Evolutionary conservation across 768 basidiomycete species (phyloP).

Genomic region (Naganishia friedmannii): DNA sequence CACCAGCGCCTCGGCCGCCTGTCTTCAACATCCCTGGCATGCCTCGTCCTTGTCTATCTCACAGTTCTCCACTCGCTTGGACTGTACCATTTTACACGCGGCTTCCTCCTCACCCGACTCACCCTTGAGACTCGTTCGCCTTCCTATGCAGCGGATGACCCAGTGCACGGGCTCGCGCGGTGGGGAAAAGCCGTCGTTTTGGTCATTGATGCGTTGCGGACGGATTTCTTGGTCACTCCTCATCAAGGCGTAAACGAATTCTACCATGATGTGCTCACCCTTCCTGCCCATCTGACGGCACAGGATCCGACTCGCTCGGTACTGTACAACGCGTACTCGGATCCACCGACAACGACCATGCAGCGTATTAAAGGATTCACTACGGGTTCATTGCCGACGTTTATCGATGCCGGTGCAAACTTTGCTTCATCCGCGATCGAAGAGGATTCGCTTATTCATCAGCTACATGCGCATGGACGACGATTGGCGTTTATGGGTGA

Average conservation of each 20-base stretch:
- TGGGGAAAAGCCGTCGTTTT: constrained; percentile 78
- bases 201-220: constrained; percentile 87
- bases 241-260: constrained; percentile 43
- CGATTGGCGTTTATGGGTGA: constrained; percentile 90
- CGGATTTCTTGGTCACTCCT: constrained; percentile 71
- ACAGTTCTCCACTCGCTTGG: constrained; percentile 69
- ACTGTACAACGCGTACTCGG: constrained; percentile 82
- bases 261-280: constrained; percentile 76
- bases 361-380: constrained; percentile 93
- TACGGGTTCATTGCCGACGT: constrained; percentile 91
- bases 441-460: constrained; percentile 84
- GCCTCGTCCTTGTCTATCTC: constrained; percentile 53
- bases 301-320: constrained; percentile 69
- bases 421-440: constrained; percentile 80
- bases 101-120: constrained; percentile 80
- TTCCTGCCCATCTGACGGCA: constrained; percentile 70
- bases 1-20: constrained; percentile 22
- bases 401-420: constrained; percentile 87
- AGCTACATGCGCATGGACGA: constrained; percentile 57
- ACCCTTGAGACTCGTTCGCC: constrained; percentile 63
- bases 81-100: constrained; percentile 83
- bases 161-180: constrained; percentile 56
- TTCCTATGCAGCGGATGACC: constrained; percentile 41
- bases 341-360: constrained; percentile 91
- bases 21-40: constrained; percentile 43